These are phyloP conservation scores for Penicillium verrucosum DNA, from an alignment of 2,329 filamentous ascomycete genomes.

Conservation along the genomic window DNA sequence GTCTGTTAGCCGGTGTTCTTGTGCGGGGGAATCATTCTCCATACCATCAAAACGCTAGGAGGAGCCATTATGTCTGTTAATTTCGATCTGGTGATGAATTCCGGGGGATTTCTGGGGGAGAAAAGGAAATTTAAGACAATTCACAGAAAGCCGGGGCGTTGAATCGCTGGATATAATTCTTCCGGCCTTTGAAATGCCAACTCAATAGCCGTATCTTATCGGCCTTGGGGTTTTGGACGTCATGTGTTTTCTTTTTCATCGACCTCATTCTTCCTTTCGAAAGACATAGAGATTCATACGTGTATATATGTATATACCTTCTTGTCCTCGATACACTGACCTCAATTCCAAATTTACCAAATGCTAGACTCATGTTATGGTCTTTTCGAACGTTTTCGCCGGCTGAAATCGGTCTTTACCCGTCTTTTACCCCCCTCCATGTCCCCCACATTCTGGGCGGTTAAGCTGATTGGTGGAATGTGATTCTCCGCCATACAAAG, in stretches of 20 bases:
- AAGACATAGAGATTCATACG: too few relatives aligned
- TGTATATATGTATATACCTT: too few relatives aligned
- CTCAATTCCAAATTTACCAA: not conserved
- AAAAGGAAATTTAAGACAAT: conserved; percentile 9
- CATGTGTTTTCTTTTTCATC: not conserved
- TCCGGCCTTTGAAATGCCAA: conserved; percentile 23
- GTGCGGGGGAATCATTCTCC: conserved; percentile 16
- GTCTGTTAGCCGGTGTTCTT: conserved; percentile 6
- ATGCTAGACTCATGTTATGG: not conserved
- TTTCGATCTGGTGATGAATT: not conserved
- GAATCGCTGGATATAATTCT: conserved; percentile 24
- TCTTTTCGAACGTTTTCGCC: not conserved
- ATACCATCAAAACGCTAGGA: conserved; percentile 67
- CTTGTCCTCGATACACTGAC: not conserved
- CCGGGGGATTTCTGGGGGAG: not conserved
- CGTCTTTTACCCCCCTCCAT: conserved; percentile 11
- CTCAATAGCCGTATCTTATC: conserved; percentile 32
- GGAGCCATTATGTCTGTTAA: conserved; percentile 50
- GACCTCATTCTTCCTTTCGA: conserved; percentile 6
- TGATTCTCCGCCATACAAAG: conserved; percentile 20
- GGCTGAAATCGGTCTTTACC: not conserved
- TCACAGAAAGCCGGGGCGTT: conserved; percentile 3
- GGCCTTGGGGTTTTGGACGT: not conserved
- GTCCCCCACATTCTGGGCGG: conserved; percentile 17
- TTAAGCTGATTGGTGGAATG: conserved; percentile 19